Conservation (phyloP, 176 grass and related monocot species). For the Secale cereale region DNA sequence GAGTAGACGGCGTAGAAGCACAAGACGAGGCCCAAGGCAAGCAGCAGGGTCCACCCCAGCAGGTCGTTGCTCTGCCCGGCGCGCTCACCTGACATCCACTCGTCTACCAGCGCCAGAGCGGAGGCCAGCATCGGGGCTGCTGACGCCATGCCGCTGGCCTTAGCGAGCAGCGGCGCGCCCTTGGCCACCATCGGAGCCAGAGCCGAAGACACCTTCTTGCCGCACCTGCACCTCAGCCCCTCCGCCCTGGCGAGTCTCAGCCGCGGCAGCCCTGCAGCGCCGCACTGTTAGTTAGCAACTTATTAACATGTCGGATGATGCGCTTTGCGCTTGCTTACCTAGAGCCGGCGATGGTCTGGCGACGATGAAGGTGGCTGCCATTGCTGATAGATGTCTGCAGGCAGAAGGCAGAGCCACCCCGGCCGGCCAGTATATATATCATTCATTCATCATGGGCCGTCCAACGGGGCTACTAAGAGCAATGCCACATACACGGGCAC, state of each 20-base stretch:
- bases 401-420: no score
- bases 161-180: neutral
- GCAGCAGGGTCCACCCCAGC: conserved; percentile 39
- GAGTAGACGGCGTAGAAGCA: conserved; percentile 11
- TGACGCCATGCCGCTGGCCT: neutral
- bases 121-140: neutral
- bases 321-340: conserved; percentile 1
- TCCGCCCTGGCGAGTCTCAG: neutral
- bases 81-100: conserved; percentile 75
- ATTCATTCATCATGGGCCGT: no score
- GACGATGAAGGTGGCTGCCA: conserved; percentile 47
- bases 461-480: no score
- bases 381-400: neutral
- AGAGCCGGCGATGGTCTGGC: conserved; percentile 29
- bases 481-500: no score
- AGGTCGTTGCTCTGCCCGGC: conserved; percentile 65
- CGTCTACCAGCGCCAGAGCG: conserved; percentile 78
- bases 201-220: neutral
- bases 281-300: neutral
- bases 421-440: no score
- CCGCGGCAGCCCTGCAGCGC: neutral
- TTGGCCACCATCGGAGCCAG: neutral
- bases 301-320: neutral
- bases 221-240: neutral
- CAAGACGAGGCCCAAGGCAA: conserved; percentile 68